These are phyloP conservation scores for Musa acuminata DNA, from an alignment of 176 grass and related monocot genomes.

Conservation along the genomic window DNA sequence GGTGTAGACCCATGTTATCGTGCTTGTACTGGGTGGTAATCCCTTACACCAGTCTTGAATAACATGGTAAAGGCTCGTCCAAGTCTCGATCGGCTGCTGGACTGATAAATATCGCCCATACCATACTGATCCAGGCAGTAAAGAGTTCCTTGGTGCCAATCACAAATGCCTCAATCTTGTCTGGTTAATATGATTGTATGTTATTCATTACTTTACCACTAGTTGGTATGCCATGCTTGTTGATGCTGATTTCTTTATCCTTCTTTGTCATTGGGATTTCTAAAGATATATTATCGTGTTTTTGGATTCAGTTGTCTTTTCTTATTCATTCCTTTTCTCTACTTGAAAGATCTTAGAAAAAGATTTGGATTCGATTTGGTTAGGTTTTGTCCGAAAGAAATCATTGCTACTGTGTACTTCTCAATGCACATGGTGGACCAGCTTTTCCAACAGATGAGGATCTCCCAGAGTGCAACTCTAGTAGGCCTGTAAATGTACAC, in stretches of 20 bases:
- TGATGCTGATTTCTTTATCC: neutral
- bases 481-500: conserved; percentile 19
- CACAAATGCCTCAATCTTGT: no score
- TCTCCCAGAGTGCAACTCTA: conserved; percentile 16
- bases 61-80: no score
- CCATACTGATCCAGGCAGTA: no score
- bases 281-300: neutral
- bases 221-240: neutral
- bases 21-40: no score
- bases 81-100: no score
- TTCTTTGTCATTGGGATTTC: neutral
- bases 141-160: no score
- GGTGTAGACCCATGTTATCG: no score
- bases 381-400: conserved; percentile 88
- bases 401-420: conserved; percentile 97
- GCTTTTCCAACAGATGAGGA: conserved; percentile 72
- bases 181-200: neutral
- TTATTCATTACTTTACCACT: neutral
- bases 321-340: neutral
- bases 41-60: no score
- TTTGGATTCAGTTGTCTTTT: neutral
- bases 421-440: conserved; percentile 82
- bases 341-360: neutral
- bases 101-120: no score
- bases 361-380: conserved; percentile 24